A percentile compares a stretch with the other conserved stretches of the same genome.
phyloP scores from a whole-genome alignment of 1,139 yeast species.

The Candida albicans region DNA sequence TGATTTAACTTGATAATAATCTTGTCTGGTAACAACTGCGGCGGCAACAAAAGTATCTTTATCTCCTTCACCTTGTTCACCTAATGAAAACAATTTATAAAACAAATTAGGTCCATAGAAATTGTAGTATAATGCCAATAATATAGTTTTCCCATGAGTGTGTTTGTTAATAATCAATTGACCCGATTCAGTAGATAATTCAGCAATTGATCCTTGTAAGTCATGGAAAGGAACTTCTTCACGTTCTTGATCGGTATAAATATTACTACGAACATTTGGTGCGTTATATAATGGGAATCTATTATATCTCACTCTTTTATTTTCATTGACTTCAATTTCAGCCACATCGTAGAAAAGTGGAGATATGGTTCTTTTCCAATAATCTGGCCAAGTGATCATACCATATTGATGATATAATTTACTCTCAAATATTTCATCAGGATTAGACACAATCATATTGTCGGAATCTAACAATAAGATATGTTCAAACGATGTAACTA shows the following conservation, averaged over 20 bases:
- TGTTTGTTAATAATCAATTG: conserved; percentile 55
- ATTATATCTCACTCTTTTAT: conserved; percentile 24
- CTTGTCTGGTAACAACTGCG: conserved; percentile 46
- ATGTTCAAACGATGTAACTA: conserved; percentile 43
- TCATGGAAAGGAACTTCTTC: conserved; percentile 44
- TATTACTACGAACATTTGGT: conserved; percentile 5
- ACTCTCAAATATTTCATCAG: conserved; percentile 48
- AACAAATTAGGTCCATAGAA: conserved; percentile 57
- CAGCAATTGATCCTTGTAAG: conserved; percentile 57
- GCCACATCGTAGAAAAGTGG: conserved; percentile 71
- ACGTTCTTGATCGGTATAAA: conserved; percentile 13
- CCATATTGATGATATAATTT: conserved; percentile 58
- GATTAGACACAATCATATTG: conserved; percentile 36
- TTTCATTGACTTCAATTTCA: conserved; percentile 36
- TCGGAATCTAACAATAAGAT: conserved; percentile 46
- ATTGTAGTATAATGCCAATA: conserved; percentile 57
- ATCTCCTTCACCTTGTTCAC: conserved; percentile 67
- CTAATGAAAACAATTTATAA: conserved; percentile 58
- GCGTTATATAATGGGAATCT: conserved; percentile 22
- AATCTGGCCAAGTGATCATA: conserved; percentile 79
- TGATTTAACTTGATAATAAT: conserved; percentile 52
- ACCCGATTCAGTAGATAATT: conserved; percentile 64
- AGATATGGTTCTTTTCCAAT: conserved; percentile 72
- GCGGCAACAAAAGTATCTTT: conserved; percentile 66
- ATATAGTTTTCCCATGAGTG: conserved; percentile 52